Evolutionary conservation across 352 stramenopile species (phyloP).

Genomic region (Proteromonas lacertae): DNA sequence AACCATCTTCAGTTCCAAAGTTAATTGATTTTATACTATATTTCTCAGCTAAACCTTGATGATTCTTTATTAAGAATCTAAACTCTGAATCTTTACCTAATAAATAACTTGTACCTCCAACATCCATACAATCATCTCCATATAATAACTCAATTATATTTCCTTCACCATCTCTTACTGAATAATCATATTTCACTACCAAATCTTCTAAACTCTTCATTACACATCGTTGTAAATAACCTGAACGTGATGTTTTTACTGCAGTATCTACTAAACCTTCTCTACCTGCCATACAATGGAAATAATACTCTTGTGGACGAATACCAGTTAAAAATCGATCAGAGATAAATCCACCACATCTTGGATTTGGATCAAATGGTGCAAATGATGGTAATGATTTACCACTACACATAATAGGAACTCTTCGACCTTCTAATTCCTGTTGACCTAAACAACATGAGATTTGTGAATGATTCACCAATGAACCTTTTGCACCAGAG

Average conservation of each 20-base stretch:
- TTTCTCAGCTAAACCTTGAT: conserved; percentile 62
- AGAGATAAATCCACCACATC: conserved; percentile 92
- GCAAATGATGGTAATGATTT: conserved; percentile 90
- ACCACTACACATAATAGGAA: conserved; percentile 81
- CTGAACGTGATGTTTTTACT: conserved; percentile 96
- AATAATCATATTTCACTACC: conserved; percentile 88
- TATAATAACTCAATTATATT: conserved; percentile 96
- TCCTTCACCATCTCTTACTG: conserved; percentile 81
- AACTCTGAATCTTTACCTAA: conserved; percentile 57
- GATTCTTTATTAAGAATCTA: conserved; percentile 75
- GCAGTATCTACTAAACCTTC: conserved; percentile 86
- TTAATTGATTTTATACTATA: conserved; percentile 40
- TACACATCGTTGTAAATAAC: conserved; percentile 94
- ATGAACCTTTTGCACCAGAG: conserved; percentile 93
- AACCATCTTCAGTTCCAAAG: no score
- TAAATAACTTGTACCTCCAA: conserved; percentile 61
- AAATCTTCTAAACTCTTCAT: conserved; percentile 93
- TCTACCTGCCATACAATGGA: conserved; percentile 97
- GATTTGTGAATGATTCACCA: conserved; percentile 98
- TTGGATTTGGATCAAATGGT: conserved; percentile 74
- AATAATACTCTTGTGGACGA: conserved; percentile 94
- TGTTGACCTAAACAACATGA: conserved; percentile 94
- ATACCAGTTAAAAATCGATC: conserved; percentile 93
- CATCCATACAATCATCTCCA: conserved; percentile 90
- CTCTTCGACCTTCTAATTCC: conserved; percentile 81